These are phyloP conservation scores for Trypanosoma congolense DNA, from an alignment of 208 protist genomes.

Conservation along the genomic window DNA sequence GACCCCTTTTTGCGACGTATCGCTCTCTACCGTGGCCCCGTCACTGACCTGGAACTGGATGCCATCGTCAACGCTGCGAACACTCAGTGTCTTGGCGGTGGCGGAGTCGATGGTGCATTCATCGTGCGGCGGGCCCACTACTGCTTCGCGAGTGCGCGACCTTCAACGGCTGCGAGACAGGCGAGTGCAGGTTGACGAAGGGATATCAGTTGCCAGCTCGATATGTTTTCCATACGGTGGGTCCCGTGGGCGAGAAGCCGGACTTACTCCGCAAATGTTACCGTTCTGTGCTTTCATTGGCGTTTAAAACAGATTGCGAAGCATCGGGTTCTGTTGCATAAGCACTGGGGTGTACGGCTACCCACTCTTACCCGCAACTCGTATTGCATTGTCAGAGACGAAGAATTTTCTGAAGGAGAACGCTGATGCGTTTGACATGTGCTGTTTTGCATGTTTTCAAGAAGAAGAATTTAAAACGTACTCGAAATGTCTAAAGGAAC, in stretches of 20 bases:
- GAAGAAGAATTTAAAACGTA: conserved; percentile 26
- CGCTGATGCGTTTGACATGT: conserved; percentile 24
- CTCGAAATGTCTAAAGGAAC: conserved; percentile 14
- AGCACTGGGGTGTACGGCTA: conserved; percentile 89
- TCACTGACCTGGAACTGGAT: conserved; percentile 53
- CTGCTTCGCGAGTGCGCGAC: conserved; percentile 51
- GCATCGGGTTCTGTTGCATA: conserved; percentile 74
- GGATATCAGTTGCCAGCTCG: conserved; percentile 64
- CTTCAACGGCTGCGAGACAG: conserved; percentile 46
- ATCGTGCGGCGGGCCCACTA: conserved; percentile 55
- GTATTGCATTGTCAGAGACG: conserved; percentile 55
- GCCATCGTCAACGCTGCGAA: conserved; percentile 87
- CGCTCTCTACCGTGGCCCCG: conserved; percentile 32
- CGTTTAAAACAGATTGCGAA: conserved; percentile 36
- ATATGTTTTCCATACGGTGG: conserved; percentile 80
- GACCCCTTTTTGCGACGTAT: conserved; percentile 30
- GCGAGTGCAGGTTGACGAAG: conserved; percentile 52
- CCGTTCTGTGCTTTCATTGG: conserved; percentile 39
- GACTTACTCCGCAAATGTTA: conserved; percentile 54
- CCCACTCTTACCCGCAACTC: conserved; percentile 41
- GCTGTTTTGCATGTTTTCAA: conserved; percentile 62
- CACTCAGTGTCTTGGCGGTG: conserved; percentile 45
- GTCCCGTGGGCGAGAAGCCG: conserved; percentile 67
- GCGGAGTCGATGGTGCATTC: conserved; percentile 85
- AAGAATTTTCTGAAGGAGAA: conserved; percentile 32